Base-by-base conservation (phyloP, 2,329 filamentous ascomycete species). In the Achaetomium macrosporum region DNA sequence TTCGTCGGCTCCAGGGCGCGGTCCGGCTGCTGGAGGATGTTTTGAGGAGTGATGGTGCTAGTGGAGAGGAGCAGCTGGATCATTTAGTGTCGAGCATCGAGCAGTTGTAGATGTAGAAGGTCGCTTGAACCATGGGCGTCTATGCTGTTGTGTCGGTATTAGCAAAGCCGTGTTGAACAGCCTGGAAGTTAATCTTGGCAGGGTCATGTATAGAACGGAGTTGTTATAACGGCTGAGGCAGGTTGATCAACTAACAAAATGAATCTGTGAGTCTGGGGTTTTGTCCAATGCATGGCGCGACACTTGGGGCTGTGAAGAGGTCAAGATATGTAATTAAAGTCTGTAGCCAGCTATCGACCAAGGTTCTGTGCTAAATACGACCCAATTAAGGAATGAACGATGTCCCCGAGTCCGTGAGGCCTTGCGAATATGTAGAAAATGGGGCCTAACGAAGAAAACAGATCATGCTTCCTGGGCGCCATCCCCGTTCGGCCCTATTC, bases 1-100 rank as follows among this genome's bases (percentile, higher is more conserved):
- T 73, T 57, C 82, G 85, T 57, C 80, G 82, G 55, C 66, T 95
- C 40, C 73, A 65, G 44, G 77, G 77, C 1, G 72, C 76, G 2
- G 69, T 67, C 19, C 67, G 64, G 41, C 63, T 77, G 30, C 59
- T 82, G 35, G 59, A 59, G 0, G 69, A 74, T 47, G 68, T 81
- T 5, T 49, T 80, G 7, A 13, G 61, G 4, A 50, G 47, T 79
- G 30, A 57, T 57, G 1, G 69, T 59, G 12, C 61, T 61, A 5
- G 54, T 47, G 1, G 73, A 75, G 48, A 71, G 76, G 54, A 62
- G 81, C 72, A 76, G 56, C 63, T 83, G 16, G 76, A 82, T 7
- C 74, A 79, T 44, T 65, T 83, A 30, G 63, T 82, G 47, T 70
- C 76, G 16, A 74, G 75, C 57, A 78, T 84, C 58, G 82, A 85